These are phyloP conservation scores for Periglandula ipomoeae DNA, from an alignment of 2,329 filamentous ascomycete species.

Conservation along the genomic window DNA sequence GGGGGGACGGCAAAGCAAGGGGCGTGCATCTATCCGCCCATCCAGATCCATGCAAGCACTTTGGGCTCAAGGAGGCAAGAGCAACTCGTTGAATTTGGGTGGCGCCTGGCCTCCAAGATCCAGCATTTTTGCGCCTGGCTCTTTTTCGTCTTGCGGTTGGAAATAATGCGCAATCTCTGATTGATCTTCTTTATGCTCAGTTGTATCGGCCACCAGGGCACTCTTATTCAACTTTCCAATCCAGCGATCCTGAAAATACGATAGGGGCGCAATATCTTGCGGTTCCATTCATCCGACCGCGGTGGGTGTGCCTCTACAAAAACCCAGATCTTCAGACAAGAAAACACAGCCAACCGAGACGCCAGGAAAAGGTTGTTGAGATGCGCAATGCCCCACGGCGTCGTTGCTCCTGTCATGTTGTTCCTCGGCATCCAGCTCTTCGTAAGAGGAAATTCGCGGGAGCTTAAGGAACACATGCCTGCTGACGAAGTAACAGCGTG, in stretches of 20 bases:
- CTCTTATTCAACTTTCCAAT: no score
- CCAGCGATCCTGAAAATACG: no score
- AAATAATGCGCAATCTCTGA: no score
- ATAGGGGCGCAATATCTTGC: no score
- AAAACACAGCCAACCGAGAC: not conserved
- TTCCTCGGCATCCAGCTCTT: constrained; percentile 2
- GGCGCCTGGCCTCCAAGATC: not conserved
- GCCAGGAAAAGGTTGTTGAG: constrained; percentile 7
- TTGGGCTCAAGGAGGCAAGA: not conserved
- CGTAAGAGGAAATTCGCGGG: not conserved
- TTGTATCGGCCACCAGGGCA: no score
- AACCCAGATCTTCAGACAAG: not conserved
- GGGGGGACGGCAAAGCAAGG: not conserved
- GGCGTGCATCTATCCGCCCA: constrained; percentile 2
- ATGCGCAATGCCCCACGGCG: constrained; percentile 2
- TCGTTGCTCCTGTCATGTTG: not conserved
- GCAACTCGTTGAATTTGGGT: not conserved
- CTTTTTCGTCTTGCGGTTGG: not conserved
- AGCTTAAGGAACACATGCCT: not conserved
- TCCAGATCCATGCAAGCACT: not conserved
- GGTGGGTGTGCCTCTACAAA: not conserved
- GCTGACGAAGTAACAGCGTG: no score
- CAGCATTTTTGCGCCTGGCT: not conserved
- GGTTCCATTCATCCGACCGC: not conserved
- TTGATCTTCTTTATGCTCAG: no score